Evolutionary conservation across 371 early-diverging fungal genomes (phyloP).

Genomic region (Mortierella sp.): DNA sequence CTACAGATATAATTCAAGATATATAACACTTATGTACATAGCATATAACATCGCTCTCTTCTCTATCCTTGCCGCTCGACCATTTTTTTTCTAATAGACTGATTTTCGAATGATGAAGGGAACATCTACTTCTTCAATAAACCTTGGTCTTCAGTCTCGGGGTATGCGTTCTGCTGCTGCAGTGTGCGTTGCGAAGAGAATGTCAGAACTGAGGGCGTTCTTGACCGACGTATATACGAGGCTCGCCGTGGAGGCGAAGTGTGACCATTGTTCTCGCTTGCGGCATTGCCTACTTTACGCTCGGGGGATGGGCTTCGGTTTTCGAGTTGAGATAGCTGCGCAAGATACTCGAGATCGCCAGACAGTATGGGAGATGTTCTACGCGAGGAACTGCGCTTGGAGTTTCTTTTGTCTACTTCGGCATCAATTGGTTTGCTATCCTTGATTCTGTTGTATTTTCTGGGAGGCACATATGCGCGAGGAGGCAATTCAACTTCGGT

Average conservation of each 20-base stretch:
- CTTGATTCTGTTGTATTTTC: no score
- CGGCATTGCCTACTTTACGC: not conserved
- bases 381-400: not conserved
- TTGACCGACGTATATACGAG: not conserved
- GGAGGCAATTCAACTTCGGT: no score
- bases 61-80: no score
- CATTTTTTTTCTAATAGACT: no score
- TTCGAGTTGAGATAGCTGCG: not conserved
- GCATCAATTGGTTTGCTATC: no score
- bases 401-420: no score
- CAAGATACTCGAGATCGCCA: not conserved
- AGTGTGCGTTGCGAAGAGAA: not conserved
- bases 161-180: not conserved
- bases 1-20: no score
- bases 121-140: not conserved
- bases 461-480: no score
- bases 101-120: no score
- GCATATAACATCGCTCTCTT: no score
- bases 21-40: no score
- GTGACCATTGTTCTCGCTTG: not conserved
- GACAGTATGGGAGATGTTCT: not conserved
- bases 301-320: not conserved
- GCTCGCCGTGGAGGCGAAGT: not conserved
- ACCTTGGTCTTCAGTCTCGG: not conserved
- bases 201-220: not conserved